Evolutionary conservation across 306 rosid genomes (phyloP), one percentile per base, ranked within the genome.

Genomic region (Malus sylvestris): DNA sequence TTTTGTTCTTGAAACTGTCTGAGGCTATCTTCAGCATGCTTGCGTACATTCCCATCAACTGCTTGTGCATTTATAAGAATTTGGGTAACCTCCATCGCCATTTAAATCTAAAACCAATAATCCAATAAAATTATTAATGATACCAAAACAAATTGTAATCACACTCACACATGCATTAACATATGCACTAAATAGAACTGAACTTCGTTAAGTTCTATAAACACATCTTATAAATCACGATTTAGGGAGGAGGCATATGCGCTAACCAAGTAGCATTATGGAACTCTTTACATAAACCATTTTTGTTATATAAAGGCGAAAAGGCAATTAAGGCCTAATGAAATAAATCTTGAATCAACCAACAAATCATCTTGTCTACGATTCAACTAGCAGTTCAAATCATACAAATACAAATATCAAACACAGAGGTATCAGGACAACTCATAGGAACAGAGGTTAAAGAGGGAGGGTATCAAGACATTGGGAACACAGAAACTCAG

Each of bases 41-140:
- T 93, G 70, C 98, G 87, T 38, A 90, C 84, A 23, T 82, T 68
- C 2, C 89, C 88, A 83, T 91, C 98, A 57, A 91, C 91, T 55
- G 97, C 82, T 89, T 93, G 98, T 5, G 98, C 98, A 88, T 91
- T 93, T 79, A 91, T 82, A 72, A 93, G 96, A 64, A 91, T 86
- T 73, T 93, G 97, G 15, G 98, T 91, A 75, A 93, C 90, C 71
- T 93, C 98, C 96, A 90, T 85, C 33, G 97, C 98, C 93, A 89
- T 89, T 86, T 71, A 45, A 75, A 82, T 73, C 88, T 86, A 75
- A 6, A 70, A 76, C 18, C 25, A 59, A 71, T 57, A 81, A 4
- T 62, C 30, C 10, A n/a, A 74, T 68, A 8, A 29, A 62, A 64
- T 64, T 78, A 18, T 65, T 52, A 29, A 49, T 35, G 72, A 30